Evolutionary conservation across 306 rosid genomes (phyloP), one percentile per base, ranked within the genome.

Genomic region (Cicer bijugum): DNA sequence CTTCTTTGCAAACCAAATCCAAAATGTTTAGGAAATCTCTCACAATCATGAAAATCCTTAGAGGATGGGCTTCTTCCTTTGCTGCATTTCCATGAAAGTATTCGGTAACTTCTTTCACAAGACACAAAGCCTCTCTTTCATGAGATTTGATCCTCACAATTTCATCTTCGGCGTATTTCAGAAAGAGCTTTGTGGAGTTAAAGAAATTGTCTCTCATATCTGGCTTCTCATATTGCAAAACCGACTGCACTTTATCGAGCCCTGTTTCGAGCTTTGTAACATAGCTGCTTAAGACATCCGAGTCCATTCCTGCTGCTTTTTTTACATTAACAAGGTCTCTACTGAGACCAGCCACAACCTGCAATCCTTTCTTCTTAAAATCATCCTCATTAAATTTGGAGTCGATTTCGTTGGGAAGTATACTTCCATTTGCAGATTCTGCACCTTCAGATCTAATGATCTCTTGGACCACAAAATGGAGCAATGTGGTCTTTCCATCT

Each of bases 391-490:
- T 85, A 10, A 74, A 81, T 64, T 80, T 86, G 46, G 81, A 43
- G 44, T 85, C 85, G 67, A 81, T 57, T 66, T 74, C 80, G 58
- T 74, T 70, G 76, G 79, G 87, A 66, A 28, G 35, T 28, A 42
- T 84, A 77, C 59, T 82, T 57, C 68, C 90, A n/a, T 82, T 86
- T 55, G 82, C 78, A 39, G 89, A 75, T 61, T 86, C 84, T 11
- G 80, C 82, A 77, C 89, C 97, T 91, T 94, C 97, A 0, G 97
- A 83, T 82, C 94, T 88, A 70, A 91, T 91, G 65, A 94, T 94
- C 92, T 94, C 99, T 85, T 94, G 97, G 78, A 94, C 99, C 76
- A 94, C 99, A 82, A 94, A 94, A 85, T 94, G 99, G 63, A 94
- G 97, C 74, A 94, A 73, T 65, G 99, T 91, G 57, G 96, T 94